Evolutionary conservation across 2,329 filamentous ascomycete species (phyloP), one percentile per base, ranked within the genome.

Genomic region (Neofusicoccum parvum): DNA sequence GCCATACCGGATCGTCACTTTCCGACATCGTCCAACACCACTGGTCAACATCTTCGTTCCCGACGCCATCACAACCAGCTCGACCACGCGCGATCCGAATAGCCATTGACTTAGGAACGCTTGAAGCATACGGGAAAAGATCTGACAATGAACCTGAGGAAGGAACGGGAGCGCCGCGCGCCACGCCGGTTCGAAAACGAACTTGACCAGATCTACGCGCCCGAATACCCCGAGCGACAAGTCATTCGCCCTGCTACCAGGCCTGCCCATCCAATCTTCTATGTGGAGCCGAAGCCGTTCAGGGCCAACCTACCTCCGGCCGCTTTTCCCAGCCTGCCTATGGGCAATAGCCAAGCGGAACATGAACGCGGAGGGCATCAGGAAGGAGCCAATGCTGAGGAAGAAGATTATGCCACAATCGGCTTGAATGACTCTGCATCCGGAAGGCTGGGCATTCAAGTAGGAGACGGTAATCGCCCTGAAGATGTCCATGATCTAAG

Each of bases 271-370:
- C 50, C 50, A 9, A 3, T 15, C 34, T 54, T 54, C 34, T 12
- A 39, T 4, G 2, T 39, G 17, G 11, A n/a, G n/a, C 14, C 63
- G 34, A 58, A 34, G 20, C 45, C 63, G 5, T 65, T 59, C 36
- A 65, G 59, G 20, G 45, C 63, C 2, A 48, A 39, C 23, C 54
- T 53, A 12, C 54, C 37, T 2, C 64, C 64, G 2, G 53, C 64
- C 2, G 32, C 64, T 15, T 65, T 65, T n/a, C 64, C 64, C 15
- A 60, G 36, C 37, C 45, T 65, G 6, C 51, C 51, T n/a, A n/a
- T 17, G 10, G 23, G 34, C 34, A 17, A 7, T 23, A 9, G 27
- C 10, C 32, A 23, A 14, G 14, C 20, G 3, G 12, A 4, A 14
- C 12, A n/a, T 2, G 10, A 11, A n/a, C 14, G 17, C 3, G 45